A percentile compares a stretch with the other conserved stretches of the same genome.
Conservation (phyloP, 1,284 basidiomycete genomes). For the Somion occarium region DNA sequence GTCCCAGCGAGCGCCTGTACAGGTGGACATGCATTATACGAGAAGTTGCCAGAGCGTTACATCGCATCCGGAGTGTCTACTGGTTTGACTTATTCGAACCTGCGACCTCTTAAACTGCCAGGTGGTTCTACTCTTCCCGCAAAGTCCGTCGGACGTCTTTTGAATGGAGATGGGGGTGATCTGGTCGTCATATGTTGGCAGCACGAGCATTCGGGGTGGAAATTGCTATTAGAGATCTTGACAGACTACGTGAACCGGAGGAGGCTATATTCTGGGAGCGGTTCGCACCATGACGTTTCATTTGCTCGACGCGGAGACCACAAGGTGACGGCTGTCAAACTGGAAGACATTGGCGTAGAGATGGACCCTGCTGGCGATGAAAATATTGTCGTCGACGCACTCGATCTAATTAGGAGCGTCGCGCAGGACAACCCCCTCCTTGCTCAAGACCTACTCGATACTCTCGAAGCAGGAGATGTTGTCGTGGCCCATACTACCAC, state of each 20-base stretch:
- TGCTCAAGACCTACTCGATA: slow-evolving; percentile 61
- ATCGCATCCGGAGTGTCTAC: slow-evolving; percentile 44
- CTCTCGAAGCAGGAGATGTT: slow-evolving; percentile 53
- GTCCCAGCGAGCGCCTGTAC: slow-evolving; percentile 56
- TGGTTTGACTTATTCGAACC: slow-evolving; percentile 60
- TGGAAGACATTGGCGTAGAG: slow-evolving; percentile 71
- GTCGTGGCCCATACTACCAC: slow-evolving; percentile 48
- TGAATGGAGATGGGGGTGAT: slow-evolving; percentile 70
- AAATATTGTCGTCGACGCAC: slow-evolving; percentile 59
- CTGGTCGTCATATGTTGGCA: slow-evolving; percentile 78
- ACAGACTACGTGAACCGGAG: slow-evolving; percentile 64
- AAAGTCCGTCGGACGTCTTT: slow-evolving; percentile 63
- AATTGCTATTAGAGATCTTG: slow-evolving; percentile 72
- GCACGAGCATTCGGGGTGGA: slow-evolving; percentile 79
- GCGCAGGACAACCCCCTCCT: slow-evolving; percentile 64
- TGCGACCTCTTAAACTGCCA: slow-evolving; percentile 66
- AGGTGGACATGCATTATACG: slow-evolving; percentile 64
- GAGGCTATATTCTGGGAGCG: slow-evolving; percentile 31
- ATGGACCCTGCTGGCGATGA: slow-evolving; percentile 52
- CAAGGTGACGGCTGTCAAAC: slow-evolving; percentile 41
- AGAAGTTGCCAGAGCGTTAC: slow-evolving; percentile 58
- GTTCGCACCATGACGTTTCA: slow-evolving; percentile 45
- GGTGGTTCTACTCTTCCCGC: slow-evolving; percentile 68
- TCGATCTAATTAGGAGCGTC: slow-evolving; percentile 76
- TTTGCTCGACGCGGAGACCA: slow-evolving; percentile 37